Conservation (phyloP, 1,284 basidiomycete species). For the Earliella scabrosa region DNA sequence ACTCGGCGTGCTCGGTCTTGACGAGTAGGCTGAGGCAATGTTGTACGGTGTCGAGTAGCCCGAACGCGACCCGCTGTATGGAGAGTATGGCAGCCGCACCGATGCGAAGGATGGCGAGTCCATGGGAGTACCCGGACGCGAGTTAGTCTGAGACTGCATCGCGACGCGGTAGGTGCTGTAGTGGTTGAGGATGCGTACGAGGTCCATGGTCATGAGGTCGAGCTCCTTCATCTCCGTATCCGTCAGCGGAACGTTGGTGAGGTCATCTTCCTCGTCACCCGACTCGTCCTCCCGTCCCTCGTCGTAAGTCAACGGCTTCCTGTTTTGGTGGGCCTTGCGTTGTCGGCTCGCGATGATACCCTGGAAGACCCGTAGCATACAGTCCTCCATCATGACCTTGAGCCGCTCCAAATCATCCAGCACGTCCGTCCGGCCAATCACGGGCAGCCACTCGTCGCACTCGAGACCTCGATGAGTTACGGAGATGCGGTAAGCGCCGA, state of each 20-base stretch:
- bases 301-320: constrained; percentile 41
- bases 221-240: constrained; percentile 74
- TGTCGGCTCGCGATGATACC: constrained; percentile 67
- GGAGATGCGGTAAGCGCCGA: constrained; percentile 84
- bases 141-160: constrained; percentile 59
- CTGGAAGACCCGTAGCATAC: constrained; percentile 92
- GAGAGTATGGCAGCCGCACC: constrained; percentile 33
- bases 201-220: constrained; percentile 72
- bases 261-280: constrained; percentile 56
- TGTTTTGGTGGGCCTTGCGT: constrained; percentile 34
- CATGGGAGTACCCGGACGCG: constrained; percentile 67
- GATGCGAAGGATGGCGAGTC: constrained; percentile 46
- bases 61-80: constrained; percentile 34
- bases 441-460: constrained; percentile 92
- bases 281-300: constrained; percentile 65
- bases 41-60: constrained; percentile 53
- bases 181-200: constrained; percentile 73
- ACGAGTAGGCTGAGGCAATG: constrained; percentile 51
- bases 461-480: constrained; percentile 74
- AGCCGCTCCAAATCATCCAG: constrained; percentile 88
- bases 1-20: constrained; percentile 71
- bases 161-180: constrained; percentile 64
- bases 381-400: constrained; percentile 82
- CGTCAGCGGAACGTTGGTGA: constrained; percentile 57
- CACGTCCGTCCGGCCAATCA: constrained; percentile 77